phyloP scores from a whole-genome alignment of 176 grass and related monocot species.

The Cenchrus americanus region DNA sequence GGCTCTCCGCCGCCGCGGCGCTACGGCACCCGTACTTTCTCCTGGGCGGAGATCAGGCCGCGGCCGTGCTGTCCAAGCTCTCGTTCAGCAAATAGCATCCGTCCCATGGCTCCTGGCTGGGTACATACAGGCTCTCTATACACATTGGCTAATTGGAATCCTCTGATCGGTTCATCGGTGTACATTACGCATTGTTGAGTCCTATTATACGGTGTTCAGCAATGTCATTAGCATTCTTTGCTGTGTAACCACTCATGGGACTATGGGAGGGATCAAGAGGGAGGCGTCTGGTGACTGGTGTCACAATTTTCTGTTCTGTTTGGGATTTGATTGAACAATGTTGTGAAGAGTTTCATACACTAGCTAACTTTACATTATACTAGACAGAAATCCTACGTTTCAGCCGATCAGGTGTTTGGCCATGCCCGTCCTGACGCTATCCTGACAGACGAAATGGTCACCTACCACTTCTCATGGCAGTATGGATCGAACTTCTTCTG shows the following conservation, averaged over 20 bases:
- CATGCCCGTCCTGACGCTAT: slow-evolving; percentile 25
- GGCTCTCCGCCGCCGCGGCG: slow-evolving; percentile 76
- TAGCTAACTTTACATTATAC: slow-evolving; percentile 52
- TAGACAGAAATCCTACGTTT: slow-evolving; percentile 58
- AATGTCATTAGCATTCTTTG: slow-evolving; percentile 19
- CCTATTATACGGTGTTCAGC: neutral
- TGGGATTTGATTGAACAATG: slow-evolving; percentile 43
- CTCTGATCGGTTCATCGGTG: neutral
- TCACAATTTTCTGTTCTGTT: slow-evolving; percentile 30
- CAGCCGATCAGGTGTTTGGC: slow-evolving; percentile 20
- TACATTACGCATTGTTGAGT: neutral
- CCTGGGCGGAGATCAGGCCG: slow-evolving; percentile 79
- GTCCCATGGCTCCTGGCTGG: neutral
- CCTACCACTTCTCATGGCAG: neutral
- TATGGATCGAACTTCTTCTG: slow-evolving; percentile 61
- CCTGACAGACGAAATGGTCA: slow-evolving; percentile 6
- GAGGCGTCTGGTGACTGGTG: slow-evolving; percentile 28
- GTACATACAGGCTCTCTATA: neutral
- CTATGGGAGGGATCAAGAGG: neutral
- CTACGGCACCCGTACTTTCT: slow-evolving; percentile 95
- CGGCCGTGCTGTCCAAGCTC: slow-evolving; percentile 81
- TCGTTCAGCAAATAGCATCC: slow-evolving; percentile 57
- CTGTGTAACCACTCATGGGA: slow-evolving; percentile 16
- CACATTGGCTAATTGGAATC: neutral
- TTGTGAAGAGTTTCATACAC: slow-evolving; percentile 38